Evolutionary conservation across 2,329 filamentous ascomycete genomes (phyloP).

Genomic region (Beauveria bassiana): DNA sequence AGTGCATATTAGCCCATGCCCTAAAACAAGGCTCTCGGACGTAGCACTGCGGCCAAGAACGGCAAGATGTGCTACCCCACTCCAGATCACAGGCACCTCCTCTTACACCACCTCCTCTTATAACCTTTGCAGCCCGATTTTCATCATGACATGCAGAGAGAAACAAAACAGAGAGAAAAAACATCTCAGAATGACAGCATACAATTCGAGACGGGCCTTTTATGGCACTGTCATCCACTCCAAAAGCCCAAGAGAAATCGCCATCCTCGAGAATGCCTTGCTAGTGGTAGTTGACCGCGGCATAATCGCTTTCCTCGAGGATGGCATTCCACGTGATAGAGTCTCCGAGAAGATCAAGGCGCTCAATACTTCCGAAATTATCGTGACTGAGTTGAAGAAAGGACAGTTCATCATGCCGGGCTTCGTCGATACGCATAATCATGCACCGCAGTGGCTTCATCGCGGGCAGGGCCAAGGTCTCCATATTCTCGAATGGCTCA

Average conservation of each 20-base stretch:
- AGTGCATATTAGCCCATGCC: too few relatives aligned
- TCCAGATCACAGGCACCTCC: neutral
- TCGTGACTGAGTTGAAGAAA: conserved; percentile 21
- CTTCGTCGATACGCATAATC: conserved; percentile 61
- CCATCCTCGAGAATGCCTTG: conserved; percentile 31
- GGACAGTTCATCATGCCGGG: conserved; percentile 50
- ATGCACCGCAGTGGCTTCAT: conserved; percentile 51
- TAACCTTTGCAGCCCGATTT: neutral
- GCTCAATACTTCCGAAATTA: conserved; percentile 6
- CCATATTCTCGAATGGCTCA: conserved; percentile 55
- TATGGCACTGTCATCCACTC: conserved; percentile 27
- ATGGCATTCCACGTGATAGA: conserved; percentile 12
- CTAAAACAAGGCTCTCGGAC: neutral
- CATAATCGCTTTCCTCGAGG: conserved; percentile 19
- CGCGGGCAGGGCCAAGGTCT: conserved; percentile 41
- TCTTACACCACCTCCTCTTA: neutral
- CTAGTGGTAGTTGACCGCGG: conserved; percentile 22
- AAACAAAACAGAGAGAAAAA: neutral
- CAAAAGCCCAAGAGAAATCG: conserved; percentile 22
- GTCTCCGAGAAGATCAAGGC: conserved; percentile 13
- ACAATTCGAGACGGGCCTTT: neutral
- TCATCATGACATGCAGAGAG: neutral
- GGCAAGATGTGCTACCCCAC: conserved; percentile 2
- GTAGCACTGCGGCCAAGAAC: neutral
- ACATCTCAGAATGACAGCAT: neutral